Percentiles rank a stretch among this genome's conserved stretches.
phyloP scores from a whole-genome alignment of 2,329 filamentous ascomycete species.

The Xylariaceae sp. region DNA sequence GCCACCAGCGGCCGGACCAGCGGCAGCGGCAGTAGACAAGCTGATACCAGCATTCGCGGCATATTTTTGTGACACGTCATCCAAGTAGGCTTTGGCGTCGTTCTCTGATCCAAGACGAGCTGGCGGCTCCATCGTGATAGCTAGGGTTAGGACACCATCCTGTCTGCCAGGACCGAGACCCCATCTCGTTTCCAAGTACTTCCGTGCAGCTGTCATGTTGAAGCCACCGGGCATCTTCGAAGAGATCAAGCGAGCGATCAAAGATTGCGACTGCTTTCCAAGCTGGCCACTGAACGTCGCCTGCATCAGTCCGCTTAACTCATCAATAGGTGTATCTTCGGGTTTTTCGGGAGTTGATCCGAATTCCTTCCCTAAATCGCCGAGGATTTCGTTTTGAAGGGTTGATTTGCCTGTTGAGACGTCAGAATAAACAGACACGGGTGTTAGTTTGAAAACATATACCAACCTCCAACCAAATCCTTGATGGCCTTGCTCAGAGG shows the following conservation, averaged over 20 bases:
- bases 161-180: slow-evolving; percentile 84
- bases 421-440: slow-evolving; percentile 16
- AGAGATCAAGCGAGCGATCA: slow-evolving; percentile 92
- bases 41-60: slow-evolving; percentile 81
- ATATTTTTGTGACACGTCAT: slow-evolving; percentile 88
- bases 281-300: slow-evolving; percentile 98
- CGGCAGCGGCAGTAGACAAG: slow-evolving; percentile 74
- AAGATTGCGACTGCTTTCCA: slow-evolving; percentile 91
- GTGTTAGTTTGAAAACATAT: neutral
- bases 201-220: slow-evolving; percentile 94
- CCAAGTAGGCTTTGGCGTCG: slow-evolving; percentile 91
- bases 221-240: slow-evolving; percentile 99
- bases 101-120: slow-evolving; percentile 85
- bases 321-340: slow-evolving; percentile 94
- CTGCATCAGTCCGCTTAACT: slow-evolving; percentile 94
- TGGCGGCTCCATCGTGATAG: slow-evolving; percentile 89
- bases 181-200: slow-evolving; percentile 94
- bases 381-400: slow-evolving; percentile 96
- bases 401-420: slow-evolving; percentile 82
- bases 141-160: slow-evolving; percentile 85
- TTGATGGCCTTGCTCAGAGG: slow-evolving; percentile 97
- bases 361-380: slow-evolving; percentile 97
- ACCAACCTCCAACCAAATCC: slow-evolving; percentile 92
- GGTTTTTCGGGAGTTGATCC: slow-evolving; percentile 97
- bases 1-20: slow-evolving; percentile 70